A percentile compares a stretch with the other conserved stretches of the same genome.
These are phyloP conservation scores for Cardamine chenopodiifolia DNA, from an alignment of 345 rosid species.

Conservation along the genomic window DNA sequence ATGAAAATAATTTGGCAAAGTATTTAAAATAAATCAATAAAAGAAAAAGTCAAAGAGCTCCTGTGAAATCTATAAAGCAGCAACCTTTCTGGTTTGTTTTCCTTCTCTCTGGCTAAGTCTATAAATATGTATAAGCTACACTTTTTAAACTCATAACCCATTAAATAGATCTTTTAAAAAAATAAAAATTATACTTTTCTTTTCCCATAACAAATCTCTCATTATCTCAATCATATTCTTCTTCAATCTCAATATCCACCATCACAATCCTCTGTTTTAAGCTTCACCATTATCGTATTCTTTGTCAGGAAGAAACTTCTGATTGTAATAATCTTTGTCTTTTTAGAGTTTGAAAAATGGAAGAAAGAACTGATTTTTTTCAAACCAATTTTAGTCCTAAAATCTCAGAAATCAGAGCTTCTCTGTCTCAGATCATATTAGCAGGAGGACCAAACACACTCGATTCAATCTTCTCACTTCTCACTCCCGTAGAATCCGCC, in stretches of 20 bases:
- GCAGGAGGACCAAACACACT: constrained; percentile 74
- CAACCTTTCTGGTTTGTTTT: constrained; percentile 22
- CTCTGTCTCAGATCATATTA: constrained; percentile 75
- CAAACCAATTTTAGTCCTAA: constrained; percentile 31
- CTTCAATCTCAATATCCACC: constrained; percentile 16
- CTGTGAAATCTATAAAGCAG: constrained; percentile 43
- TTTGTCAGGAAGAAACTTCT: constrained; percentile 16
- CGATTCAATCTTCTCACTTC: constrained; percentile 80
- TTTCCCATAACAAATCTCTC: neutral
- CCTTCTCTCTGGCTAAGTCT: constrained; percentile 25
- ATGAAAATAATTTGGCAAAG: constrained; percentile 5
- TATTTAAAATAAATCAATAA: neutral
- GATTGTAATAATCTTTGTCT: neutral
- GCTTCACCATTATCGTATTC: neutral
- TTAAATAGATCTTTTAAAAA: neutral
- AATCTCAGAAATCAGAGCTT: constrained; percentile 51
- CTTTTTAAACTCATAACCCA: neutral
- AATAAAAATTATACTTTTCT: neutral
- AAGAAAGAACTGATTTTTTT: constrained; percentile 39
- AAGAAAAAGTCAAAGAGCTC: constrained; percentile 40
- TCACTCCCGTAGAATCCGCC: constrained; percentile 36
- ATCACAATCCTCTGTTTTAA: constrained; percentile 22
- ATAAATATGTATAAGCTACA: constrained; percentile 34
- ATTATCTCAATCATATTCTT: constrained; percentile 16
- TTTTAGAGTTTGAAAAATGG: constrained; percentile 38